Evolutionary conservation across 495 filamentous ascomycete species (phyloP).

Genomic region (Neurospora hispaniola): DNA sequence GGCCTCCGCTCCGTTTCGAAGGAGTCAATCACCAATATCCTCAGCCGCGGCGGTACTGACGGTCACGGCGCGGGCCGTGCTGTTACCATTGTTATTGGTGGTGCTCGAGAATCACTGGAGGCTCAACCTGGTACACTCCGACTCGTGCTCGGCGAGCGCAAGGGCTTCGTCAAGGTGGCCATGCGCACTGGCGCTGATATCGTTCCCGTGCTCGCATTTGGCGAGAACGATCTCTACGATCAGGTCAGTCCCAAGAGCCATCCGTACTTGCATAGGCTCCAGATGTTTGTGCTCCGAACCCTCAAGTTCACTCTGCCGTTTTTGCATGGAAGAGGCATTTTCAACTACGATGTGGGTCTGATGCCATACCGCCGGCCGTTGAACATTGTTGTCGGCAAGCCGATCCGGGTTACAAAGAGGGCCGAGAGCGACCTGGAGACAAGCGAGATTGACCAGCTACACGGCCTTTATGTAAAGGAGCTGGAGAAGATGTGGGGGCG

Average conservation of each 20-base stretch:
- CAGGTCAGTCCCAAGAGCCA: constrained; percentile 63
- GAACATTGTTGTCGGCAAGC: constrained; percentile 78
- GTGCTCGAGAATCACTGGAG: constrained; percentile 83
- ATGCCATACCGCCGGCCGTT: constrained; percentile 85
- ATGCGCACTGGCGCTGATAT: constrained; percentile 83
- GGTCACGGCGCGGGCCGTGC: constrained; percentile 86
- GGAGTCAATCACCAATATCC: constrained; percentile 78
- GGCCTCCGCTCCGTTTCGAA: constrained; percentile 83
- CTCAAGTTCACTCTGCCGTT: constrained; percentile 91
- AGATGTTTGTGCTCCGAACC: constrained; percentile 69
- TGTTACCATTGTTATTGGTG: constrained; percentile 92
- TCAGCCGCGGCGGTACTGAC: constrained; percentile 65
- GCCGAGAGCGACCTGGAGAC: constrained; percentile 43
- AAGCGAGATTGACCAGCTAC: constrained; percentile 68
- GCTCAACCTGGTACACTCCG: constrained; percentile 63
- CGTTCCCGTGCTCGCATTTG: constrained; percentile 84
- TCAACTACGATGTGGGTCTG: constrained; percentile 94
- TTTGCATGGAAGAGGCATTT: constrained; percentile 82
- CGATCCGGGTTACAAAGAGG: constrained; percentile 50
- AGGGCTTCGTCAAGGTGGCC: constrained; percentile 89
- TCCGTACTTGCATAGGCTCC: constrained; percentile 61
- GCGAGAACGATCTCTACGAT: constrained; percentile 93
- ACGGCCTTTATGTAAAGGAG: constrained; percentile 68
- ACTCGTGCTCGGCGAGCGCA: constrained; percentile 69
- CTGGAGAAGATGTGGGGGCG: constrained; percentile 72